Conservation (phyloP, 2,329 filamentous ascomycete genomes). For the Byssothecium circinans region DNA sequence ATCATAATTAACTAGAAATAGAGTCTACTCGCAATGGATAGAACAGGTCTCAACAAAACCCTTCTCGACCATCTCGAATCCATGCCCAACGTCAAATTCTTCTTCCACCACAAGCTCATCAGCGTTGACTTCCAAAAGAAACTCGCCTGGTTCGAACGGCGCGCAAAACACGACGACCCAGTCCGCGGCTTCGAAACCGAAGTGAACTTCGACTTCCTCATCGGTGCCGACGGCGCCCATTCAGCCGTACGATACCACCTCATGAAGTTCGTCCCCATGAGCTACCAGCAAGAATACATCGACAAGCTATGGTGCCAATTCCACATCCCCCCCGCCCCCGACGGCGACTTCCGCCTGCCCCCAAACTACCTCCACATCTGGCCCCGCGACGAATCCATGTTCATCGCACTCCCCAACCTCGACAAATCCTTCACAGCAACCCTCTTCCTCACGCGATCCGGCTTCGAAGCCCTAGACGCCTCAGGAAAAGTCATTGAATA, state of each 20-base stretch:
- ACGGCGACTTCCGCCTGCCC: conserved; percentile 72
- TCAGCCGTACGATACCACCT: conserved; percentile 88
- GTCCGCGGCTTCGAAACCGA: conserved; percentile 65
- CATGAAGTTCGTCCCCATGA: conserved; percentile 92
- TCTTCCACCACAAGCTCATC: conserved; percentile 91
- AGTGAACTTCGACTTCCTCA: conserved; percentile 85
- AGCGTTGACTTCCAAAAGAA: conserved; percentile 80
- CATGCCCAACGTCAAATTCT: conserved; percentile 85
- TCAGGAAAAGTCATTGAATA: conserved; percentile 66
- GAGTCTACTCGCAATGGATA: conserved; percentile 84
- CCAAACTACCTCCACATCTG: conserved; percentile 96
- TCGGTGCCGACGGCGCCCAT: conserved; percentile 94
- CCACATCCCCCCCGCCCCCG: conserved; percentile 63
- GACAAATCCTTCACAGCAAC: conserved; percentile 96
- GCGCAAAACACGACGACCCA: conserved; percentile 26
- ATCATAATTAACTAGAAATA: conserved; percentile 44
- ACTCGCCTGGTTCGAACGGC: conserved; percentile 83
- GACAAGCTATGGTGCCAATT: conserved; percentile 98
- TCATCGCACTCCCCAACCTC: conserved; percentile 89
- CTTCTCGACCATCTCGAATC: conserved; percentile 81
- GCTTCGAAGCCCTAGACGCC: conserved; percentile 69
- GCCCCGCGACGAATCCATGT: conserved; percentile 94
- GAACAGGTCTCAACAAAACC: conserved; percentile 77
- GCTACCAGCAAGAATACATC: conserved; percentile 93
- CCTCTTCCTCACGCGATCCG: conserved; percentile 75